Conservation (phyloP, 164 flowering plant species). For the Saururus chinensis region DNA sequence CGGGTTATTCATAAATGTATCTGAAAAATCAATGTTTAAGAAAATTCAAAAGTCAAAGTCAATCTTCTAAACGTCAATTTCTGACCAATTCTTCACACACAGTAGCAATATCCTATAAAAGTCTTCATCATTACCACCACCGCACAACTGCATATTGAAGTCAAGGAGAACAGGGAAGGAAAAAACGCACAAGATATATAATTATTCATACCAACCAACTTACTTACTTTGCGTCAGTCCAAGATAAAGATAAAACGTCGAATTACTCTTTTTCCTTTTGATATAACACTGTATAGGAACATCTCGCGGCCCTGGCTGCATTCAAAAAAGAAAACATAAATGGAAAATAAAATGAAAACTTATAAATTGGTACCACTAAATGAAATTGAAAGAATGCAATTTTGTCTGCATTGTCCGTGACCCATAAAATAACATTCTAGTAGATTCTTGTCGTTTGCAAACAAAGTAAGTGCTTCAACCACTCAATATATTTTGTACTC, state of each 20-base stretch:
- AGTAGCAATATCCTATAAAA: no score
- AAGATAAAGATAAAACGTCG: conserved; percentile 54
- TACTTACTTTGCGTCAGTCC: conserved; percentile 40
- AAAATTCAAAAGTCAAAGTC: neutral
- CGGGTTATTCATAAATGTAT: neutral
- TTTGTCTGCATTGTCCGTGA: no score
- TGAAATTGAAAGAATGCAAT: no score
- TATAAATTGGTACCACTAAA: no score
- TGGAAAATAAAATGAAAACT: neutral
- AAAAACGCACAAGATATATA: neutral
- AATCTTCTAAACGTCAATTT: neutral
- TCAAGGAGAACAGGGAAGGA: neutral
- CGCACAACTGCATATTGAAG: neutral
- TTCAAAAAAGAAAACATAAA: neutral
- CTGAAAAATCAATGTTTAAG: no score
- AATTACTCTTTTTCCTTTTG: conserved; percentile 55
- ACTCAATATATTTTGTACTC: no score
- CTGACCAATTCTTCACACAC: neutral
- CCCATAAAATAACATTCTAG: no score
- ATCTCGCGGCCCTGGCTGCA: conserved; percentile 70
- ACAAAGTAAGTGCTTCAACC: no score
- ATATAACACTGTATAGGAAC: conserved; percentile 55
- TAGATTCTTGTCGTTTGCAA: no score
- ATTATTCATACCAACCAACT: neutral
- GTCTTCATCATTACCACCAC: neutral